A percentile compares a stretch with the other conserved stretches of the same genome.
Evolutionary conservation across 768 basidiomycete genomes (phyloP).

Genomic region (Agrocybe praecox): DNA sequence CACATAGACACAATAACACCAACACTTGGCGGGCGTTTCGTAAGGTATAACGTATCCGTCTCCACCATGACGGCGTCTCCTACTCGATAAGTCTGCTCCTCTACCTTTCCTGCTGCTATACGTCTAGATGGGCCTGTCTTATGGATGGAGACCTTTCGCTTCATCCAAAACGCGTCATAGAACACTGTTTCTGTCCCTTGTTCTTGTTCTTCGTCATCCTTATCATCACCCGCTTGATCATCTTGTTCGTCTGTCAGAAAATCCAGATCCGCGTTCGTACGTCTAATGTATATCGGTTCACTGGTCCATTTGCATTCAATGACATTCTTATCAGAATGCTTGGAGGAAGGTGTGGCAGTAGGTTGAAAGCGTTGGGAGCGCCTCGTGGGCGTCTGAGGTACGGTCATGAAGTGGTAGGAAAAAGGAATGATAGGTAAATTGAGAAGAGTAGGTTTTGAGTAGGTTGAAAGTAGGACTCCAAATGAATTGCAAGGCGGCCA

Average conservation of each 20-base stretch:
- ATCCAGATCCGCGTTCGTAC: constrained; percentile 20
- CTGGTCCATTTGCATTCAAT: constrained; percentile 22
- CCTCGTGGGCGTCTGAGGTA: constrained; percentile 24
- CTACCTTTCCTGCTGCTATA: constrained; percentile 21
- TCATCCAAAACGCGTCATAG: constrained; percentile 35
- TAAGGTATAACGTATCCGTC: constrained; percentile 42
- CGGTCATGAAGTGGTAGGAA: not conserved
- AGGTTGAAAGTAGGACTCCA: no score
- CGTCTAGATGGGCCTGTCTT: constrained; percentile 20
- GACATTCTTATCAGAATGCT: constrained; percentile 17
- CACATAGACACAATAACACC: constrained; percentile 75
- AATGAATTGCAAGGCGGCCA: no score
- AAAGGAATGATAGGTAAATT: not conserved
- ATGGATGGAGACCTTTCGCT: constrained; percentile 24
- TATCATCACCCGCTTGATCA: constrained; percentile 3
- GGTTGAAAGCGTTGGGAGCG: constrained; percentile 27
- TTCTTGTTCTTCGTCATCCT: constrained; percentile 18
- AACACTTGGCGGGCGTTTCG: constrained; percentile 55
- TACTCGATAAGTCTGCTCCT: constrained; percentile 41
- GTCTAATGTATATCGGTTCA: constrained; percentile 17
- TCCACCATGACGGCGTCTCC: constrained; percentile 73
- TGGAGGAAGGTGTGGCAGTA: constrained; percentile 23
- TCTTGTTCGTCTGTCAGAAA: constrained; percentile 26
- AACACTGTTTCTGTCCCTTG: constrained; percentile 34
- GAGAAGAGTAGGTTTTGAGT: no score